A percentile compares a stretch with the other conserved stretches of the same genome.
Conservation (phyloP, 495 filamentous ascomycete species). For the Mycothermus thermophilus region DNA sequence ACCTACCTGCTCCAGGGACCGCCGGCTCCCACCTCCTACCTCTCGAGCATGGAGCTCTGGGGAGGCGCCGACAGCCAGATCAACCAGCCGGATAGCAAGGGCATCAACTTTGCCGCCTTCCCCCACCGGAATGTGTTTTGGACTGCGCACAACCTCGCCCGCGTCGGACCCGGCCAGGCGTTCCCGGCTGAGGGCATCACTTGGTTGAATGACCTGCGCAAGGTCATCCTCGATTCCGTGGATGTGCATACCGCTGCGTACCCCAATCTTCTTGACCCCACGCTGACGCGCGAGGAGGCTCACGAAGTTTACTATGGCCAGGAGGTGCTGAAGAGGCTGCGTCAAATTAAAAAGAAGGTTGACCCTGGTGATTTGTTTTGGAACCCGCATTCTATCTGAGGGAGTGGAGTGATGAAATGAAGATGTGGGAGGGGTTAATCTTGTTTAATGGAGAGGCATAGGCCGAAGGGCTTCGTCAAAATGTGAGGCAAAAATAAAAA, state of each 20-base stretch:
- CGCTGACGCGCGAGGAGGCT: constrained; percentile 1
- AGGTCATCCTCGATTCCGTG: constrained; percentile 2
- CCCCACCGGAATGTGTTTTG: constrained; percentile 7
- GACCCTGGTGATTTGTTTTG: constrained; percentile 8
- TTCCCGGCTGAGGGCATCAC: constrained; percentile 3
- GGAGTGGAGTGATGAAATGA: no score
- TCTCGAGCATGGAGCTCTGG: constrained; percentile 11
- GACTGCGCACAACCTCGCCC: constrained; percentile 8
- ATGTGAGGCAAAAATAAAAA: no score
- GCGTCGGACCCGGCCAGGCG: background rate
- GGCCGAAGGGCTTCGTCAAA: no score
- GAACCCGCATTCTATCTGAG: constrained; percentile 13
- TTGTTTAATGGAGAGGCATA: no score
- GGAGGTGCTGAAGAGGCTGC: constrained; percentile 2
- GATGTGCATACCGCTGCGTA: constrained; percentile 1
- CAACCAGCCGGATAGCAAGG: background rate
- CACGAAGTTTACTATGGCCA: constrained; percentile 8
- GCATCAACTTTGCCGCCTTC: constrained; percentile 9
- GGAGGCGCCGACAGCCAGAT: constrained; percentile 10
- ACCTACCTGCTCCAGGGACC: constrained; percentile 1
- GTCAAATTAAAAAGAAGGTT: constrained; percentile 1
- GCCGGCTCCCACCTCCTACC: constrained; percentile 4
- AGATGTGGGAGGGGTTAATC: no score
- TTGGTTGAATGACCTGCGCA: constrained; percentile 6
- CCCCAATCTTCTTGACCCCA: constrained; percentile 9